Percentiles rank a stretch among this genome's conserved stretches.
Evolutionary conservation across 768 basidiomycete species (phyloP).

Genomic region (Mycena latifolia): DNA sequence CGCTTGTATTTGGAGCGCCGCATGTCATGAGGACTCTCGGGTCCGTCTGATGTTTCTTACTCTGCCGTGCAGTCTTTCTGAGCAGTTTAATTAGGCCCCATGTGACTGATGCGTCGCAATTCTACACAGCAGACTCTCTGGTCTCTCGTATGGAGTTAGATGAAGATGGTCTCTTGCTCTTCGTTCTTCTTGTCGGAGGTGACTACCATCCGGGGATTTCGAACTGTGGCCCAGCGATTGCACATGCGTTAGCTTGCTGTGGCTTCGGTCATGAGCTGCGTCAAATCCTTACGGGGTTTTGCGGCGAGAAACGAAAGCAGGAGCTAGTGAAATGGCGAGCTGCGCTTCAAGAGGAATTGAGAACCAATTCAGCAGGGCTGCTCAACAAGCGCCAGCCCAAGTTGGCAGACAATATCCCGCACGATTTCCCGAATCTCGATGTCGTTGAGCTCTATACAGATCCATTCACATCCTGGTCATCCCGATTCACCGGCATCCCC

Average conservation of each 20-base stretch:
- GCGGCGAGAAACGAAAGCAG: no score
- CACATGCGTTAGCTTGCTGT: not conserved
- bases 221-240: not conserved
- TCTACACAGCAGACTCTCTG: not conserved
- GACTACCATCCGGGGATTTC: constrained; percentile 5
- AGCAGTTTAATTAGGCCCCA: constrained; percentile 4
- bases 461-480: constrained; percentile 2
- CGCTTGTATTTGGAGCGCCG: not conserved
- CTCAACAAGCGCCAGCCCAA: not conserved
- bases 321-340: not conserved
- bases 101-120: not conserved
- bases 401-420: not conserved
- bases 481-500: not conserved
- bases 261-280: no score
- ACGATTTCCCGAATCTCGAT: not conserved
- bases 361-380: not conserved
- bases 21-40: constrained; percentile 3
- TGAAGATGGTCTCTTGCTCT: not conserved
- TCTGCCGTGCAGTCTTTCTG: no score
- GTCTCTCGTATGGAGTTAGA: not conserved
- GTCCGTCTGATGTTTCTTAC: no score
- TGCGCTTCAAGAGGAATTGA: not conserved
- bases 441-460: not conserved
- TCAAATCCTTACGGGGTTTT: no score
- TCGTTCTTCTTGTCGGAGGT: not conserved